Evolutionary conservation across 2,329 filamentous ascomycete species (phyloP).

Genomic region (Colletotrichum echinochloae): DNA sequence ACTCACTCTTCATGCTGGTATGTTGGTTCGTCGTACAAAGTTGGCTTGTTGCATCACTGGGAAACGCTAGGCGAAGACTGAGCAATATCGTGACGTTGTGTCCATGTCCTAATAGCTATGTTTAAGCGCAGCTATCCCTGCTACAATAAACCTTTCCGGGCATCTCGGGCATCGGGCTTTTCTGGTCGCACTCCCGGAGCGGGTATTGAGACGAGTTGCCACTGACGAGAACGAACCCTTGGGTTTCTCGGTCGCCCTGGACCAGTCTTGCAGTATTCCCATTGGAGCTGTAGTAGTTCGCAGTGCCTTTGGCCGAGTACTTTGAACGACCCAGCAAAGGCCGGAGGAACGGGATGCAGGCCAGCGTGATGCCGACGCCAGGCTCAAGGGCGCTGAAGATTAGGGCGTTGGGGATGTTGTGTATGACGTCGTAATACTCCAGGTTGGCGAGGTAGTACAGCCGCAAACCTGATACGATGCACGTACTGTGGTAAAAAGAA

Average conservation of each 20-base stretch:
- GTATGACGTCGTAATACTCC: conserved; percentile 50
- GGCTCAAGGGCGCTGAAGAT: conserved; percentile 55
- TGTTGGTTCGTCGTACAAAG: neutral
- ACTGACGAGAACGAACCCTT: conserved; percentile 17
- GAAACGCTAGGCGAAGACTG: too few relatives aligned
- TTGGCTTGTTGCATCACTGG: neutral
- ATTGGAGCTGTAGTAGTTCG: conserved; percentile 27
- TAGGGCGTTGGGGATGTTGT: conserved; percentile 49
- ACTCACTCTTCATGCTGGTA: neutral
- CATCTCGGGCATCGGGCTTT: neutral
- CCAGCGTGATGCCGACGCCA: conserved; percentile 52
- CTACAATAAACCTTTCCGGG: conserved; percentile 5
- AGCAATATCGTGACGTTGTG: neutral
- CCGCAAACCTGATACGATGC: conserved; percentile 51
- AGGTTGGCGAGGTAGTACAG: conserved; percentile 50
- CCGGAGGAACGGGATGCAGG: conserved; percentile 56
- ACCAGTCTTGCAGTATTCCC: neutral
- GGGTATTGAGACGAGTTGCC: conserved; percentile 1
- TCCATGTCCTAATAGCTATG: neutral
- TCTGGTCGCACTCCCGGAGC: neutral
- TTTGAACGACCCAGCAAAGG: conserved; percentile 50
- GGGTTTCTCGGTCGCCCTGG: neutral
- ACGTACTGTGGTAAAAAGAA: conserved; percentile 49
- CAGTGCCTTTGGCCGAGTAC: conserved; percentile 35
- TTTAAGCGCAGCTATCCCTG: neutral